A percentile compares a stretch with the other conserved stretches of the same genome.
These are phyloP conservation scores for Apiotrichum siamense DNA, from an alignment of 1,284 basidiomycete genomes.

Conservation along the genomic window DNA sequence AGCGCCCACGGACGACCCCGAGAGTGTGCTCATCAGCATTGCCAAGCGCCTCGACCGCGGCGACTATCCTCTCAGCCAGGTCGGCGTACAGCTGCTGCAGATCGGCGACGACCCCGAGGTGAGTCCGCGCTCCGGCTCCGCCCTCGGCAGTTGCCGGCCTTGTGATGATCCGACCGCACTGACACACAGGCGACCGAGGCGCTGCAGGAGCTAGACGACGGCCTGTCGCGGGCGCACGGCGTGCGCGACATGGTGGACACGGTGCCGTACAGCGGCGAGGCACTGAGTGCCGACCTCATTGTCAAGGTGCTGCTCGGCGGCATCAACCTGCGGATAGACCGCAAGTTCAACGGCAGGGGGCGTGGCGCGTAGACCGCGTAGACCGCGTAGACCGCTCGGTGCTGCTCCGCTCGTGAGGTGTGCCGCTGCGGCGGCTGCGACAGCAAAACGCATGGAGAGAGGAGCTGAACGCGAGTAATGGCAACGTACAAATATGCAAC, in stretches of 20 bases:
- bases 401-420: no score
- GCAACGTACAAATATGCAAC: no score
- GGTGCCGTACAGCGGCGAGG: constrained; percentile 34
- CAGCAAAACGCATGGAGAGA: no score
- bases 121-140: not conserved
- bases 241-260: constrained; percentile 44
- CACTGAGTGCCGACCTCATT: constrained; percentile 30
- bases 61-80: constrained; percentile 43
- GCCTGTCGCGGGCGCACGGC: constrained; percentile 28
- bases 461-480: no score
- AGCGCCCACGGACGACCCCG: constrained; percentile 38
- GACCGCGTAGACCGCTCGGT: no score
- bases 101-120: constrained; percentile 40
- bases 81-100: constrained; percentile 48
- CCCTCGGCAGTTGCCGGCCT: no score
- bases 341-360: no score
- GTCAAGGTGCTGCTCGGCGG: constrained; percentile 42
- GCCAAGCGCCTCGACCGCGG: constrained; percentile 44
- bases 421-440: no score
- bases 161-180: not conserved
- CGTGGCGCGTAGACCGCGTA: no score
- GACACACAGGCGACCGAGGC: constrained; percentile 30
- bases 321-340: constrained; percentile 37
- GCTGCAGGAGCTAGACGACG: constrained; percentile 44
- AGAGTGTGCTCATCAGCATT: constrained; percentile 29